Base-by-base conservation (phyloP, 2,329 filamentous ascomycete species). In the Cadophora luteo-olivacea region DNA sequence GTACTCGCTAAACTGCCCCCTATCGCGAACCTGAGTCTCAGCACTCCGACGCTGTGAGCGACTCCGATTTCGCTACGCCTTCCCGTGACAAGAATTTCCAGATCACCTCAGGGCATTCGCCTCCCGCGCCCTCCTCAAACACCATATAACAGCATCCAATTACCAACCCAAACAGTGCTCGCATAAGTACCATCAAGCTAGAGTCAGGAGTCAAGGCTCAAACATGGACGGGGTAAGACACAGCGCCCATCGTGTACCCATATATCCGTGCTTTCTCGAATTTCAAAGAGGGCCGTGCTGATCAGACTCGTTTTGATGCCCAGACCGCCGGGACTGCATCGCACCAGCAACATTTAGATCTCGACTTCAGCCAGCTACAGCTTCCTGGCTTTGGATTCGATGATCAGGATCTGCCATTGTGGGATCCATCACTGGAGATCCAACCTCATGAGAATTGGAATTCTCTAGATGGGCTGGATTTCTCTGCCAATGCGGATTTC, bases 161-260 rank as follows among this genome's bases (percentile, higher is more conserved):
- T 58, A 58, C 55, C 33, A 58, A 58, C 25, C 51, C 51, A 54
- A 32, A 29, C n/a, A 29, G 25, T n/a, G 19, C 32, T 58, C 19
- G 32, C 55, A 36, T 45, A 49, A 22, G 19, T 49, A 16, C 41
- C 14, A 38, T 5, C 1, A 45, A 19, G 19, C 45, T 36, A 19
- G n/a, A 29, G 36, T 24, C 32, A 45, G 36, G n/a, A n/a, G 19
- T 38, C 19, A 41, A 60, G 22, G 14, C 36, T 41, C 9, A 60
- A 45, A 41, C 33, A 60, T 60, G 57, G 57, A 60, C 41, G 57
- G 33, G 33, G 57, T 60, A 60, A 60, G 57, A 60, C 36, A 24
- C 22, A 41, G 14, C 45, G n/a, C 45, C n/a, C 45, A 11, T 45
- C 41, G 14, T 19, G 41, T 16, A 45, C 41, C 41, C 16, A 38